Evolutionary conservation across 129 eudicot genomes (phyloP).

Genomic region (Glebionis coronaria): DNA sequence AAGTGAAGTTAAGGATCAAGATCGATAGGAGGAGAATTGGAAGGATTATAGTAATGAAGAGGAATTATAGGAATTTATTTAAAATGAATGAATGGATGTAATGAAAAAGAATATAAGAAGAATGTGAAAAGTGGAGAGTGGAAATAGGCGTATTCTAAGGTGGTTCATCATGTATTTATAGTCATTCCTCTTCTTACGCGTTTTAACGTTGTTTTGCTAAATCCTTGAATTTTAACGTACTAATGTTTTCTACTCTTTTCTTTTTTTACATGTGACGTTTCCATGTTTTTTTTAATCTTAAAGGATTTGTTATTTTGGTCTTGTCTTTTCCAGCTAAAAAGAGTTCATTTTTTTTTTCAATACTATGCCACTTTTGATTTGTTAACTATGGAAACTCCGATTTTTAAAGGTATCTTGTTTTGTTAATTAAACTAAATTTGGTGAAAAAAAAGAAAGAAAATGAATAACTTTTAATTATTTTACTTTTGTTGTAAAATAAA

Average conservation of each 20-base stretch:
- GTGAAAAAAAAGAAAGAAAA: too few relatives aligned
- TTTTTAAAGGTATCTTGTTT: too few relatives aligned
- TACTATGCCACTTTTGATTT: too few relatives aligned
- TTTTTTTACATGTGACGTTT: slow-evolving; percentile 8
- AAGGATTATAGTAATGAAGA: background rate
- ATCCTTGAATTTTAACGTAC: background rate
- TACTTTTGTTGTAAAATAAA: too few relatives aligned
- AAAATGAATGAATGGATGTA: slow-evolving; percentile 9
- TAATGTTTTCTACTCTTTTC: background rate
- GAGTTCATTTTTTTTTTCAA: too few relatives aligned
- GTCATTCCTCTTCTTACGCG: slow-evolving; percentile 23
- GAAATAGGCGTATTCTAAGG: slow-evolving; percentile 32
- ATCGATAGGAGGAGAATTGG: slow-evolving; percentile 9
- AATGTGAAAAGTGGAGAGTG: slow-evolving; percentile 24
- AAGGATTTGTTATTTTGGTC: too few relatives aligned
- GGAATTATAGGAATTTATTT: slow-evolving; percentile 8
- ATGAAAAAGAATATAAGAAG: slow-evolving; percentile 3
- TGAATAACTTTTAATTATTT: too few relatives aligned
- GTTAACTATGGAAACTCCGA: too few relatives aligned
- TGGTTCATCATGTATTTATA: slow-evolving; percentile 20
- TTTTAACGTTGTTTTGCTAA: slow-evolving; percentile 2
- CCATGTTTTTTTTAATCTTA: background rate
- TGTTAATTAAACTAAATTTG: too few relatives aligned
- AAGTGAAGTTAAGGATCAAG: slow-evolving; percentile 21
- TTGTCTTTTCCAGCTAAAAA: too few relatives aligned